Base-by-base conservation (phyloP, 2,329 filamentous ascomycete species). In the Cordyceps fumosorosea region DNA sequence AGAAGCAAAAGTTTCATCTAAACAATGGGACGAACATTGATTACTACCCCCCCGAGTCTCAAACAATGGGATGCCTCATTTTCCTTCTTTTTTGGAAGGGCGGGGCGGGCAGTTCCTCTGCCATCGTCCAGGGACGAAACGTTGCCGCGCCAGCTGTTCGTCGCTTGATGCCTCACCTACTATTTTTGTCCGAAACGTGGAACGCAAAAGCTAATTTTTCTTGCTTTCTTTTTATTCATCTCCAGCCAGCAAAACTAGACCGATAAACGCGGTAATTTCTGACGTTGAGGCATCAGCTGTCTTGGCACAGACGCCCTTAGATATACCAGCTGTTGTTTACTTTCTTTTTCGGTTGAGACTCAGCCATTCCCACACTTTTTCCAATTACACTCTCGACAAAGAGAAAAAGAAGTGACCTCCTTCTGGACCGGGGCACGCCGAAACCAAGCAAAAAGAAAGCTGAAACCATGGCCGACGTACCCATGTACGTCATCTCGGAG, bases 401-500 rank as follows among this genome's bases (percentile, higher is more conserved):
- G 29, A 51, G 20, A 48, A 42, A 58, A 11, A 50, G 24, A 29
- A 22, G 40, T 8, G 34, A 37, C 34, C 2, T 37, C 12, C 34
- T 37, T 10, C 34, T 37, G 12, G 18, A 20, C 42, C 18, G 29
- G 3, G 37, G 26, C 24, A 18, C 16, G 12, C 18, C 37, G 50
- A 54, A 53, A 29, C 29, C 45, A 8, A 26, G 45, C 53, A 34
- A 37, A 51, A 20, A 34, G 37, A 18, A 44, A 44, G 40, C 34
- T 18, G 47, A 47, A 54, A 76, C 76, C 72, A 85, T 89, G 78
- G 84, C 86, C 60, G 91, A 95, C 74, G 83, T 95, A 62, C 88
- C 90, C 66, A 81, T 95, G 69, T 81, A 87, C 66, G 84, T 95
- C 70, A 83, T 83, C 64, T 93, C 90, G 57, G 87, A 91, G 64